Base-by-base conservation (phyloP, 2,329 filamentous ascomycete species). In the Plectosphaerella sp. region DNA sequence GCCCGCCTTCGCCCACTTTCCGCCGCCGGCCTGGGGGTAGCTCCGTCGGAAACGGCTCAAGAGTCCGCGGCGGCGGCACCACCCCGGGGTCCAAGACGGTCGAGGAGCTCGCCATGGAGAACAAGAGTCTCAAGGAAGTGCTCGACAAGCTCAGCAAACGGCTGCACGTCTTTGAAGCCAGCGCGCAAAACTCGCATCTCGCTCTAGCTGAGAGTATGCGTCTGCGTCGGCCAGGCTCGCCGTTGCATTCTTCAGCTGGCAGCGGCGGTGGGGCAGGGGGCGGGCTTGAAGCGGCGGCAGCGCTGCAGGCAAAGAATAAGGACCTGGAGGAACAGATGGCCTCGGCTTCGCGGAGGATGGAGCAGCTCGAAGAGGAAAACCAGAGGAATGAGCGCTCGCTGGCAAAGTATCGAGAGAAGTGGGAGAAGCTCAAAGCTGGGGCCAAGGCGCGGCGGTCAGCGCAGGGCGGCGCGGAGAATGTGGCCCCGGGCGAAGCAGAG, bases 81-180 rank as follows among this genome's bases (percentile, higher is more conserved):
- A 15, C 20, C 6, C 20, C 43, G 5, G 41, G 41, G 33, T 73
- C 72, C 56, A 93, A 91, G 64, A 88, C 87, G 3, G 76, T 91
- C 56, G 94, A 99, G 68, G 94, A 99, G 68, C 78, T 97, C 10
- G 85, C 88, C 57, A 82, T 93, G 47, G 91, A 97, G 65, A 99
- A 97, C 67, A 82, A 88, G 56, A 89, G 88, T 10, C 78, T 97
- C 48, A 93, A 94, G 62, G 83, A 88, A 52, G 85, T 91, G 60
- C 83, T 96, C 9, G 92, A 97, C 68, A 91, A 90, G 48, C 80
- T 97, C 36, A 89, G 88, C 56, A 89, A 88, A 61, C 84, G 93
- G 1, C 80, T 99, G n/a, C 89, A 94, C 62, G 88, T 91, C 56
- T 99, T 96, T 72, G 93, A 99, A 69, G 86, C 91, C 39, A 92